Percentiles rank a stretch among this genome's conserved stretches.
Evolutionary conservation across 1,284 basidiomycete genomes (phyloP).

Genomic region (Rhodotorula sp.): DNA sequence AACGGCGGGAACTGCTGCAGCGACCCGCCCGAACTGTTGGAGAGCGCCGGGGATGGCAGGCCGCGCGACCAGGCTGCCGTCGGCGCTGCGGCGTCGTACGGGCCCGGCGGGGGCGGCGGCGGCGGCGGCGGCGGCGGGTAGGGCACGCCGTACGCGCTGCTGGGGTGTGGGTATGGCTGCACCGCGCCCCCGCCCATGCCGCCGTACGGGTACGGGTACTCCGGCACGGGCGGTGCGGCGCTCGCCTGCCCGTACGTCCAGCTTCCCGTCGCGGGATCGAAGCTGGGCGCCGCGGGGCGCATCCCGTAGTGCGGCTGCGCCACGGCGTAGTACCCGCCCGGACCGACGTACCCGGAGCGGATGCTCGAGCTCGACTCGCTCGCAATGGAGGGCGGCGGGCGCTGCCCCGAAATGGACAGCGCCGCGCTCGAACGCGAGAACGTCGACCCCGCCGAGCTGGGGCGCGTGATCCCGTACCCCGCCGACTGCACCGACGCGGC

Average conservation of each 20-base stretch:
- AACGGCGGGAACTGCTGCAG: neutral
- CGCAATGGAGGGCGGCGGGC: conserved; percentile 28
- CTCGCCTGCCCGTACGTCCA: conserved; percentile 18
- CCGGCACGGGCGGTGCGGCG: neutral
- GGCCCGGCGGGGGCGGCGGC: neutral
- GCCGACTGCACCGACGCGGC: conserved; percentile 3
- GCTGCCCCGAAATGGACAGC: conserved; percentile 22
- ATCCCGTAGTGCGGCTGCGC: conserved; percentile 2
- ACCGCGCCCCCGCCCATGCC: neutral
- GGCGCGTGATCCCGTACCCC: conserved; percentile 28
- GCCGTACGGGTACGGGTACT: conserved; percentile 16
- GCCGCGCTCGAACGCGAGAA: conserved; percentile 39
- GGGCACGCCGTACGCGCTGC: neutral
- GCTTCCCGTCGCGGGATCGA: conserved; percentile 23
- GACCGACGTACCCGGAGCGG: conserved; percentile 5
- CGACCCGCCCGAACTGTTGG: conserved; percentile 24
- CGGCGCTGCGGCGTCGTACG: neutral
- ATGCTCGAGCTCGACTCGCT: conserved; percentile 30
- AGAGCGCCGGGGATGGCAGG: conserved; percentile 34
- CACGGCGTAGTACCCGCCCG: conserved; percentile 1
- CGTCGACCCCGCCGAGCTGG: conserved; percentile 35
- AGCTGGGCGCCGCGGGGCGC: conserved; percentile 33
- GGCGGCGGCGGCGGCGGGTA: neutral
- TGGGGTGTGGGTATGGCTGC: neutral
- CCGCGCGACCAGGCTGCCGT: conserved; percentile 7